Evolutionary conservation across 805 yeast species (phyloP), one percentile per base, ranked within the genome.

Genomic region (Kuraishia hungarica): DNA sequence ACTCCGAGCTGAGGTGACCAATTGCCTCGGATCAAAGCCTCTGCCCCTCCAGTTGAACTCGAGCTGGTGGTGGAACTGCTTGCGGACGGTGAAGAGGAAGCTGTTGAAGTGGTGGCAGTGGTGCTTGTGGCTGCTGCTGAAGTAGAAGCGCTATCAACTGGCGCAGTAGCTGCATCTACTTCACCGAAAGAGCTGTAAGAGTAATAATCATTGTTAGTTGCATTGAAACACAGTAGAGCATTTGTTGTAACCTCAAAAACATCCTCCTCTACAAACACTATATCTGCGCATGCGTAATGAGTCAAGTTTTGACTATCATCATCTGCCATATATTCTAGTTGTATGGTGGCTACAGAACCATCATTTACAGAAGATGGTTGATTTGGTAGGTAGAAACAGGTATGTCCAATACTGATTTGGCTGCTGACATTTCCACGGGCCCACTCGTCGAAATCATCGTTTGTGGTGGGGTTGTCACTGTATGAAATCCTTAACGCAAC

Each of bases 211-310:
- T 72, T 65, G 58, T 69, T 66, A 50, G 78, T 70, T 53, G 75
- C 74, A 58, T 74, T 74, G 72, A 74, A 74, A 62, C 78, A 74
- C 48, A 69, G 60, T 28, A 65, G 57, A 8, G 78, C 73, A 50
- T 54, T 61, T 39, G 63, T 65, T 8, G 75, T 56, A 39, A 66
- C 62, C 51, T 71, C 66, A 59, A 74, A 73, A 43, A 72, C 76
- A 7, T 67, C 62, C 55, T 69, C 73, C 61, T 72, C 76, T 54
- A 76, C 79, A 57, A 73, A 76, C n/a, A 52, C 59, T 57, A 76
- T 59, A 58, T 76, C 80, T 28, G 80, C 69, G 65, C 80, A 76
- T 49, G 75, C 77, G 60, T 72, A 76, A 62, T 68, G 78, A 20
- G 79, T 74, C 51, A 70, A 66, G 58, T 76, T 76, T 23, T 58